Base-by-base conservation (phyloP, 2,329 filamentous ascomycete genomes). In the Daldinia sp. region DNA sequence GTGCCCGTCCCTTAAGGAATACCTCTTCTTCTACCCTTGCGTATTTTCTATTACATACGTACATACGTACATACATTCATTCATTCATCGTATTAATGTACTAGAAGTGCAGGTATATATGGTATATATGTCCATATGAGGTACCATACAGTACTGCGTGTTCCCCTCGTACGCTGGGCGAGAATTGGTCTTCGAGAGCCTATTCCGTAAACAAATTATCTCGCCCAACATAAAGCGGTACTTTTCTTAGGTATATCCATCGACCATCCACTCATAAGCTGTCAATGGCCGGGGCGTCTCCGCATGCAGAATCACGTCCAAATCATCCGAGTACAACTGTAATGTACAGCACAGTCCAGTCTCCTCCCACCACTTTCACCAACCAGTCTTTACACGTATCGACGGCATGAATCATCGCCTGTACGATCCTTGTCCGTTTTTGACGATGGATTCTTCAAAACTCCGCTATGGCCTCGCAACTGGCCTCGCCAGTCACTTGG, bases 271-370 rank as follows among this genome's bases (percentile, higher is more conserved):
- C 57, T 63, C 44, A 62, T 48, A 33, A 59, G 55, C 62, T 63
- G 39, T 48, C 58, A 59, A 51, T 68, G 57, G 68, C 68, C 68
- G 65, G 68, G 62, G 42, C 68, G 37, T 39, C 65, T 71, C 66
- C 67, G 66, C 66, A 65, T 68, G 66, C 65, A 69, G 62, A 66
- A 69, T 71, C 66, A 71, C 69, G 67, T 63, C 67, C 69, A 72
- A 70, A 72, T 72, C 69, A 72, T 72, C 69, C 69, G 69, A 72
- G 69, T 72, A 72, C 69, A 72, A 70, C 69, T 70, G 67, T 70
- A 72, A 63, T 67, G 67, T 68, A 69, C 67, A 67, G 64, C 69
- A 59, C 69, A 67, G 63, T 67, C 69, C 66, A 64, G 55, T 64
- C 63, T 67, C 57, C 57, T 67, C 61, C 46, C 39, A 64, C 48